Conservation (phyloP, 192 early-diverging fungal species). For the Coemansia sp. region DNA sequence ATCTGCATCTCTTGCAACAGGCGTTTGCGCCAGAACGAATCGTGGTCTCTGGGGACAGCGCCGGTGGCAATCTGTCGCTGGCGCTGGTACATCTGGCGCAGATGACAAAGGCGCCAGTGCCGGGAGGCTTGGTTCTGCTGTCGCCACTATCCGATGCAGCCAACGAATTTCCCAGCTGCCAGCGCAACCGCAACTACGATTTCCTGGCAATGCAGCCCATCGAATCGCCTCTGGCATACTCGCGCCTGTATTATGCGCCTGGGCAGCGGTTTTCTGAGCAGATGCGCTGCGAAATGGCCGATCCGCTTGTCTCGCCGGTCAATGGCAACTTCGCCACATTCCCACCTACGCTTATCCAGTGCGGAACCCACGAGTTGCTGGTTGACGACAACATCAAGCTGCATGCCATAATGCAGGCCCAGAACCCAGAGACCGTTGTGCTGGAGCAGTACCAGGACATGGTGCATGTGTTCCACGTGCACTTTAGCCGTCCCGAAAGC, state of each 20-base stretch:
- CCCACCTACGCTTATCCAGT: constrained; percentile 38
- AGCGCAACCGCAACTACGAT: constrained; percentile 20
- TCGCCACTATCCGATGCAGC: constrained; percentile 41
- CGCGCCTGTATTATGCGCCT: constrained; percentile 30
- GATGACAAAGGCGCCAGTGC: constrained; percentile 45
- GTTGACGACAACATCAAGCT: constrained; percentile 26
- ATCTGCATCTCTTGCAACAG: constrained; percentile 55
- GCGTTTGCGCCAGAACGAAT: constrained; percentile 60
- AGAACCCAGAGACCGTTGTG: not conserved
- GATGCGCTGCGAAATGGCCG: constrained; percentile 14
- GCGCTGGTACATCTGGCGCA: constrained; percentile 59
- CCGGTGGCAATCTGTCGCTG: constrained; percentile 63
- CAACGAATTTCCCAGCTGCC: not conserved
- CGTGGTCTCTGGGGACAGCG: constrained; percentile 64
- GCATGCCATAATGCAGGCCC: constrained; percentile 14
- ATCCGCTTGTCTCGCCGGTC: constrained; percentile 31
- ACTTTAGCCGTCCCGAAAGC: not conserved
- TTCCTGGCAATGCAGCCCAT: constrained; percentile 11
- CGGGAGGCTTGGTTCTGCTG: constrained; percentile 56
- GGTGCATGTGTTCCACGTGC: constrained; percentile 3
- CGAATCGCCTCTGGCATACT: constrained; percentile 12
- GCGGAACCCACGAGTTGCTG: constrained; percentile 28
- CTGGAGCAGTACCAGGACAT: not conserved
- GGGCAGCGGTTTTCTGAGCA: constrained; percentile 13
- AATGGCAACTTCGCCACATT: constrained; percentile 27